Conservation (phyloP, 2,329 filamentous ascomycete species). For the Fusarium sp. region DNA sequence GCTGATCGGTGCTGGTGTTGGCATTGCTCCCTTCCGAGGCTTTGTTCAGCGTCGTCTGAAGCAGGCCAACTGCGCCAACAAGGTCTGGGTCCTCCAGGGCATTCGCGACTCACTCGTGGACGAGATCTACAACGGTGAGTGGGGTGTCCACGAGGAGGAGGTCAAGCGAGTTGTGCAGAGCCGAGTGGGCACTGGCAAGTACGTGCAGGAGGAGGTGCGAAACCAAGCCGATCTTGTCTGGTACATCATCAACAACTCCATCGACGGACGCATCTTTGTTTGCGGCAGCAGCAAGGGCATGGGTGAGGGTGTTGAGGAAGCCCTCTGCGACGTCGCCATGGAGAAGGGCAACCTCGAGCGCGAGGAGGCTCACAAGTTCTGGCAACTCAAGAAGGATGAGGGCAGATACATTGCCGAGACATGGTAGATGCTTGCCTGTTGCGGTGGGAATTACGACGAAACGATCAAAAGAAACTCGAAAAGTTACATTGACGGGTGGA, state of each 20-base stretch:
- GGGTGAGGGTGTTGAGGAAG: constrained; percentile 94
- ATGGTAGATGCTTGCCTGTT: constrained; percentile 58
- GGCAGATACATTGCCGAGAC: constrained; percentile 95
- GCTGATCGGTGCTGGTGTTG: constrained; percentile 94
- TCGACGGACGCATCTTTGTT: constrained; percentile 97
- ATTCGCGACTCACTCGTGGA: constrained; percentile 94
- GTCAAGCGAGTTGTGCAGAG: constrained; percentile 86
- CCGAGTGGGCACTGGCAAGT: constrained; percentile 81
- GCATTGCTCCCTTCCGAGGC: constrained; percentile 96
- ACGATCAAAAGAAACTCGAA: background rate
- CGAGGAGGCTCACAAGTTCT: constrained; percentile 88
- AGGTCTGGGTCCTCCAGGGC: constrained; percentile 96
- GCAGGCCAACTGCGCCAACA: constrained; percentile 96
- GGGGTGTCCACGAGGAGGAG: constrained; percentile 91
- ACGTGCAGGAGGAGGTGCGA: constrained; percentile 95
- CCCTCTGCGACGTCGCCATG: constrained; percentile 91
- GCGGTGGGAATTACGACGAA: background rate
- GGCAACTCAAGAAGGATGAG: constrained; percentile 89
- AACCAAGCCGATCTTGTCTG: constrained; percentile 96
- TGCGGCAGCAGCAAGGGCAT: constrained; percentile 96
- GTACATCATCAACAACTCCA: constrained; percentile 96
- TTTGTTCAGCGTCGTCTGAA: constrained; percentile 95
- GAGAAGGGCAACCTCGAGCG: constrained; percentile 87
- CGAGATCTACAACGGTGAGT: constrained; percentile 96
- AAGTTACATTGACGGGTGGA: background rate